phyloP scores from a whole-genome alignment of 139 green algal species.

The Chara braunii region DNA sequence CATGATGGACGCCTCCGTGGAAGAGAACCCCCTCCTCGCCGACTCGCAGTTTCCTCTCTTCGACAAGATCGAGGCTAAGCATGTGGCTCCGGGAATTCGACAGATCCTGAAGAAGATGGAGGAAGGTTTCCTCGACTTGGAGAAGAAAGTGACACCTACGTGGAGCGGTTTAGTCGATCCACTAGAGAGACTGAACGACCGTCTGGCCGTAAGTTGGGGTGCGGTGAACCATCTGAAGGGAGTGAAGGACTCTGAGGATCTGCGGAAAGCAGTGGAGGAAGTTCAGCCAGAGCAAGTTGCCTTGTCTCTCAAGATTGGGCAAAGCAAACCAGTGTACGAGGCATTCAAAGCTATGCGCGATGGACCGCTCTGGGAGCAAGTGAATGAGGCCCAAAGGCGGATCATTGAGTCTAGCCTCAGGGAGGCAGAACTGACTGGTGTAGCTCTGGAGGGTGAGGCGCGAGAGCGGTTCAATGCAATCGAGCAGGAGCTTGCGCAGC shows the following conservation, averaged over 20 bases:
- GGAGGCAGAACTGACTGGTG: constrained; percentile 82
- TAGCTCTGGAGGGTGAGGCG: constrained; percentile 51
- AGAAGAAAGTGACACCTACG: constrained; percentile 50
- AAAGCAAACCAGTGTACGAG: constrained; percentile 72
- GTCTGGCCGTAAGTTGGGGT: constrained; percentile 73
- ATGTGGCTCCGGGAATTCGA: constrained; percentile 81
- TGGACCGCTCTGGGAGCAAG: constrained; percentile 46
- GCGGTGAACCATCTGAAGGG: constrained; percentile 89
- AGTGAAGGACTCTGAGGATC: constrained; percentile 76
- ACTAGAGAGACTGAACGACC: constrained; percentile 75
- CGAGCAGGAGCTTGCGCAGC: constrained; percentile 81
- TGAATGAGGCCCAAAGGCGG: constrained; percentile 68
- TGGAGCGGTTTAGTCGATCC: constrained; percentile 78
- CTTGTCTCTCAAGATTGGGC: constrained; percentile 69
- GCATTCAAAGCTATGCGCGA: constrained; percentile 64
- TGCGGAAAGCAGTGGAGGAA: constrained; percentile 84
- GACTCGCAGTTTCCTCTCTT: constrained; percentile 64
- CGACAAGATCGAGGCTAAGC: constrained; percentile 70
- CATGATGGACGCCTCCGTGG: too few species aligned
- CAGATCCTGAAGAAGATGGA: constrained; percentile 69
- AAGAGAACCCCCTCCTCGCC: constrained; percentile 43
- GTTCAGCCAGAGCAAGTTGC: constrained; percentile 83
- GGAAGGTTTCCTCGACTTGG: too few species aligned
- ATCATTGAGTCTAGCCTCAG: constrained; percentile 68
- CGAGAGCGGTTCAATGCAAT: constrained; percentile 92